Evolutionary conservation across 1,284 basidiomycete genomes (phyloP).

Genomic region (Cutaneotrichosporon spelunceum): DNA sequence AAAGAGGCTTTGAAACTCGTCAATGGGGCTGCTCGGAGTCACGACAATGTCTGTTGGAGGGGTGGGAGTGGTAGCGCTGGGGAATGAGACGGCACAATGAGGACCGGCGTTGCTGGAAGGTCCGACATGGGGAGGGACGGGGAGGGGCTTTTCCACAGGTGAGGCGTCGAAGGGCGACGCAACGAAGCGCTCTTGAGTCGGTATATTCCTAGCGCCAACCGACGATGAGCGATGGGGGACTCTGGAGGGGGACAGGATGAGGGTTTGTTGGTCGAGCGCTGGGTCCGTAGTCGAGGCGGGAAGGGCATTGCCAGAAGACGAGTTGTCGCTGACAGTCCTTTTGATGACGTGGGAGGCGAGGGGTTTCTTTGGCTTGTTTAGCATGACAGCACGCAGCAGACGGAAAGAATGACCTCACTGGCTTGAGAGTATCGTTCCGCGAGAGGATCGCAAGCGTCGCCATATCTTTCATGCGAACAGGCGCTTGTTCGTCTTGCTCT

Average conservation of each 20-base stretch:
- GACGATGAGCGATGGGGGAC: constrained; percentile 21
- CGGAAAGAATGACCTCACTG: constrained; percentile 16
- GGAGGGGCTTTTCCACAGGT: constrained; percentile 18
- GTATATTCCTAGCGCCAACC: not conserved
- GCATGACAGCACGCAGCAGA: not conserved
- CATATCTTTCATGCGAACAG: constrained; percentile 37
- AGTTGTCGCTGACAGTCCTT: constrained; percentile 27
- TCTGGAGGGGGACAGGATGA: constrained; percentile 18
- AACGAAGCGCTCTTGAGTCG: not conserved
- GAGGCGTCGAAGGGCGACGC: constrained; percentile 7
- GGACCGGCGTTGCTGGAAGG: not conserved
- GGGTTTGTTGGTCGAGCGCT: not conserved
- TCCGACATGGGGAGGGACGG: constrained; percentile 9
- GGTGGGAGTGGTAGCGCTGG: constrained; percentile 8
- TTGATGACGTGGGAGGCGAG: constrained; percentile 31
- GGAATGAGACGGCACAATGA: constrained; percentile 4
- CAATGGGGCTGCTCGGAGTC: constrained; percentile 40
- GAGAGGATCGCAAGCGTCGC: constrained; percentile 24
- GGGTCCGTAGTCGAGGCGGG: not conserved
- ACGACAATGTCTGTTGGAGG: constrained; percentile 39
- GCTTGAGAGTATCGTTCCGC: constrained; percentile 19
- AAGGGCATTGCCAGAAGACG: constrained; percentile 11
- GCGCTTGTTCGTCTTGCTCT: constrained; percentile 20
- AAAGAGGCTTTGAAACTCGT: constrained; percentile 16
- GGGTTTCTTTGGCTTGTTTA: constrained; percentile 18